phyloP scores from a whole-genome alignment of 2,329 filamentous ascomycete species.

The Phialocephala sp. region DNA sequence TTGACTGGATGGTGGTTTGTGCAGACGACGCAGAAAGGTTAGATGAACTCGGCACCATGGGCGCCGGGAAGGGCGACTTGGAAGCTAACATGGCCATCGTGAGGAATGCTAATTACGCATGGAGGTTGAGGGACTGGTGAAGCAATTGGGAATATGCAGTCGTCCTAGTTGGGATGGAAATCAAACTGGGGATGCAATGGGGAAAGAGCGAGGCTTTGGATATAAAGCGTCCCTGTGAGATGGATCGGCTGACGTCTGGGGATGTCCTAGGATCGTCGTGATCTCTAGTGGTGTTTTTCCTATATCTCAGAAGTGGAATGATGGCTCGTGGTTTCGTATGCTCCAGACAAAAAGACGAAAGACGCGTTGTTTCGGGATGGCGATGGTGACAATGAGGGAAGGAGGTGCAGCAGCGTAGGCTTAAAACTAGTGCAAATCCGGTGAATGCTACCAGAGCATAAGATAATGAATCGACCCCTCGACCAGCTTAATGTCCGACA shows the following conservation, averaged over 20 bases:
- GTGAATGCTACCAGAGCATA: constrained; percentile 13
- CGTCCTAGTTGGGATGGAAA: constrained; percentile 18
- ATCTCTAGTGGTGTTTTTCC: constrained; percentile 18
- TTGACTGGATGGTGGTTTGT: constrained; percentile 56
- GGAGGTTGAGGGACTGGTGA: constrained; percentile 16
- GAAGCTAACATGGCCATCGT: constrained; percentile 80
- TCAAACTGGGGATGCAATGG: constrained; percentile 19
- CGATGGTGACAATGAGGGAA: constrained; percentile 6
- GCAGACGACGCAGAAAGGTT: constrained; percentile 53
- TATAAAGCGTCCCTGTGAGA: constrained; percentile 8
- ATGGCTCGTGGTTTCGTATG: constrained; percentile 24
- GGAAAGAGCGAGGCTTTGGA: constrained; percentile 13
- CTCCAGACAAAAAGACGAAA: constrained; percentile 14
- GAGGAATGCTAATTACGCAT: constrained; percentile 36
- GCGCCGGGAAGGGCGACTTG: constrained; percentile 71
- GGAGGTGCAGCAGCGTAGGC: constrained; percentile 2
- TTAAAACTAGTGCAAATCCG: too few relatives aligned
- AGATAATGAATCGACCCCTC: constrained; percentile 10
- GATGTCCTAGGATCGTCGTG: constrained; percentile 21
- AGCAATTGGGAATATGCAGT: constrained; percentile 3
- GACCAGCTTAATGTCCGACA: not conserved
- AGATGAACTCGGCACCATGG: constrained; percentile 54
- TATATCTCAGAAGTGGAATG: constrained; percentile 22
- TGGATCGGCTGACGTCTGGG: constrained; percentile 16
- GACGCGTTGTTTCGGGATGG: constrained; percentile 27